These are phyloP conservation scores for Diaporthe humulicola DNA, from an alignment of 2,329 filamentous ascomycete genomes.

Conservation along the genomic window DNA sequence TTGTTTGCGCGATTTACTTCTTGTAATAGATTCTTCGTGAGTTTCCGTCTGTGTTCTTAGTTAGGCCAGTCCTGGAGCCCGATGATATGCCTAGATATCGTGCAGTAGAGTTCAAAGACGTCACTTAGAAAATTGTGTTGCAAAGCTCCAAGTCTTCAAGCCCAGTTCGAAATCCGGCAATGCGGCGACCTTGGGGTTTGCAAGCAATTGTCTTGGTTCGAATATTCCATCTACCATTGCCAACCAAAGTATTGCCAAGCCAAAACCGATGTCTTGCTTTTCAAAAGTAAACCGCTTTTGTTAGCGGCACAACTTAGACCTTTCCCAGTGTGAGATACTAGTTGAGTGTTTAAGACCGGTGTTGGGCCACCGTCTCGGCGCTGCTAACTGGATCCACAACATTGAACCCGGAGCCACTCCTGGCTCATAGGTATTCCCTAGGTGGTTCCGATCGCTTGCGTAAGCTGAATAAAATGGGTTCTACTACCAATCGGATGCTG, in stretches of 20 bases:
- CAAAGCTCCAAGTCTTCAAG: not conserved
- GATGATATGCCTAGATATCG: too few species aligned
- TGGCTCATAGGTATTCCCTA: not conserved
- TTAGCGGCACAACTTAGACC: not conserved
- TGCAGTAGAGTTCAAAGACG: not conserved
- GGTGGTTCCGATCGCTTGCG: not conserved
- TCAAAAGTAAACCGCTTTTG: not conserved
- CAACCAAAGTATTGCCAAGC: too few species aligned
- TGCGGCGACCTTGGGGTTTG: not conserved
- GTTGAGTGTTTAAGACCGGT: not conserved
- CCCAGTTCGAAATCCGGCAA: not conserved
- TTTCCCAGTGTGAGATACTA: not conserved
- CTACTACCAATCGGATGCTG: not conserved
- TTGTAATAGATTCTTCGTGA: not conserved
- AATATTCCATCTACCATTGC: not conserved
- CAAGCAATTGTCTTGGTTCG: not conserved
- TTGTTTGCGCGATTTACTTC: not conserved
- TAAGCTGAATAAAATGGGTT: not conserved
- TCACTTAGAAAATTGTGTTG: not conserved
- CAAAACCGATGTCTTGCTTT: not conserved
- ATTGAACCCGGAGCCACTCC: too few species aligned
- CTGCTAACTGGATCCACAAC: not conserved
- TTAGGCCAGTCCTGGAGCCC: not conserved
- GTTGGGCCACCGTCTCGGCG: constrained; percentile 2
- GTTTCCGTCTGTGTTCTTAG: not conserved